These are phyloP conservation scores for Nephelium lappaceum DNA, from an alignment of 345 rosid species.

Conservation along the genomic window DNA sequence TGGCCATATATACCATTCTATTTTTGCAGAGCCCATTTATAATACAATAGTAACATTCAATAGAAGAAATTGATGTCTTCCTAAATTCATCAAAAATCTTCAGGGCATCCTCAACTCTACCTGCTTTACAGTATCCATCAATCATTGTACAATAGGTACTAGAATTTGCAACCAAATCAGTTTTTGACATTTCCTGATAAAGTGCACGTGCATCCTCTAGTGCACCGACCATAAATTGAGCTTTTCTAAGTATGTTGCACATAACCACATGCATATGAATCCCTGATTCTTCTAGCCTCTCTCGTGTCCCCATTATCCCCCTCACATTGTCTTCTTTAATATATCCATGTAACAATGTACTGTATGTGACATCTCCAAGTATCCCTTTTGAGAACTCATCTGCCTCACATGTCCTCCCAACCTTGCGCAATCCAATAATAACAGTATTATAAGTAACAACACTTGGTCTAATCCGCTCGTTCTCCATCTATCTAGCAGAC, in stretches of 20 bases:
- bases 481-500: slow-evolving; percentile 68
- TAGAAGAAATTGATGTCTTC: slow-evolving; percentile 47
- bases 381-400: slow-evolving; percentile 63
- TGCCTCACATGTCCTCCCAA: slow-evolving; percentile 69
- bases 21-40: slow-evolving; percentile 63
- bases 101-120: slow-evolving; percentile 75
- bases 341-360: slow-evolving; percentile 69
- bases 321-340: slow-evolving; percentile 50
- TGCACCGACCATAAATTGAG: slow-evolving; percentile 70
- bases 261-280: slow-evolving; percentile 62
- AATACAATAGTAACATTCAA: slow-evolving; percentile 60
- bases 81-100: slow-evolving; percentile 77
- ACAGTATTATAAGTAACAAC: slow-evolving; percentile 59
- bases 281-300: slow-evolving; percentile 54
- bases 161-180: slow-evolving; percentile 58
- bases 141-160: slow-evolving; percentile 63
- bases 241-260: slow-evolving; percentile 75
- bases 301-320: slow-evolving; percentile 56
- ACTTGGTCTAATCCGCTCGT: slow-evolving; percentile 60
- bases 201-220: slow-evolving; percentile 68
- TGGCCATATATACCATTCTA: slow-evolving; percentile 64
- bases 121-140: slow-evolving; percentile 59
- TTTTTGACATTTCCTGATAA: slow-evolving; percentile 58
- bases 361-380: slow-evolving; percentile 63
- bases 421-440: slow-evolving; percentile 69